phyloP scores from a whole-genome alignment of 768 basidiomycete genomes.

The Suillus decipiens region DNA sequence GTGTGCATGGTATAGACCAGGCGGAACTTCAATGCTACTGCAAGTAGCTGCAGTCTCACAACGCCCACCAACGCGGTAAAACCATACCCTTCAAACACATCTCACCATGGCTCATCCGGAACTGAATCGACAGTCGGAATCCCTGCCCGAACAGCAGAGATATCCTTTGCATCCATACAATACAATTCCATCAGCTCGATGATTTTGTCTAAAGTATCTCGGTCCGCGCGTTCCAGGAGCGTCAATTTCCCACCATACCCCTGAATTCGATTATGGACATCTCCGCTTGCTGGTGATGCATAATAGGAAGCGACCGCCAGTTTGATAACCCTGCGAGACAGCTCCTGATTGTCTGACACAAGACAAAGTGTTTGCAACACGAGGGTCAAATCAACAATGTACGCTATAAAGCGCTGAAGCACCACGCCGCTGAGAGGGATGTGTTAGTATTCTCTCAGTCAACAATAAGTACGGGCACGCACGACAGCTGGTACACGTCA shows the following conservation, averaged over 20 bases:
- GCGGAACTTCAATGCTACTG: not conserved
- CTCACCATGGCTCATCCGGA: not conserved
- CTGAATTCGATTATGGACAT: not conserved
- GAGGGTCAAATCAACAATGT: not conserved
- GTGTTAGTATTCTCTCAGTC: not conserved
- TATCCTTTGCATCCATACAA: not conserved
- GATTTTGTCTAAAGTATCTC: not conserved
- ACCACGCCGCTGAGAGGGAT: not conserved
- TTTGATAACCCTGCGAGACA: not conserved
- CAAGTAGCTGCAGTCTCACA: not conserved
- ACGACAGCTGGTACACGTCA: not conserved
- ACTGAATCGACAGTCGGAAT: not conserved
- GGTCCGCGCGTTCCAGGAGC: not conserved
- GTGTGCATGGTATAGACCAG: not conserved
- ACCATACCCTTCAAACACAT: not conserved
- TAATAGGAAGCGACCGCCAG: not conserved
- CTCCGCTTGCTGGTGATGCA: not conserved
- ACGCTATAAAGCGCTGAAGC: conserved; percentile 1
- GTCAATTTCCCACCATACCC: not conserved
- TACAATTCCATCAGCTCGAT: not conserved
- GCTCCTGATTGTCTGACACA: not conserved
- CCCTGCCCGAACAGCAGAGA: not conserved
- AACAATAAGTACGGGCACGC: not conserved
- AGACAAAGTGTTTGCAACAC: not conserved
- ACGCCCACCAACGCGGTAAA: not conserved